phyloP scores from a whole-genome alignment of 306 rosid genomes.

The Crataegus laevigata region DNA sequence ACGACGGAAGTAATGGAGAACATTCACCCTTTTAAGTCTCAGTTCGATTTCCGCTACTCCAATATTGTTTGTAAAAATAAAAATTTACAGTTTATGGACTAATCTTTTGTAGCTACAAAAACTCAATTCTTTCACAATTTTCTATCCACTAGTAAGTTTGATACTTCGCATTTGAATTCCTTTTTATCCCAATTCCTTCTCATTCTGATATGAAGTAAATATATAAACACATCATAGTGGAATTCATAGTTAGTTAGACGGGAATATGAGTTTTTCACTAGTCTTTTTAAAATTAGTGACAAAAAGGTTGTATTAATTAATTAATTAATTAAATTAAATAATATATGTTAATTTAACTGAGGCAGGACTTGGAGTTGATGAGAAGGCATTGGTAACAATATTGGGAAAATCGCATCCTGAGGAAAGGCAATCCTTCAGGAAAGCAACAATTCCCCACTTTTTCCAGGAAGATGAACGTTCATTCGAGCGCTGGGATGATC shows the following conservation, averaged over 20 bases:
- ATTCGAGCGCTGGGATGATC: conserved; percentile 71
- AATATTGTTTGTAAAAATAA: background rate
- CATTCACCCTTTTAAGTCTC: too few relatives aligned
- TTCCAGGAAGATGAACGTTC: conserved; percentile 67
- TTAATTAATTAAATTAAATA: background rate
- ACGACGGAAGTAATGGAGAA: too few relatives aligned
- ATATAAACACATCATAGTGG: background rate
- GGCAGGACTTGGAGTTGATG: conserved; percentile 90
- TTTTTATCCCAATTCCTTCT: background rate
- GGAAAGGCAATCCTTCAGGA: conserved; percentile 55
- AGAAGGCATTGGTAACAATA: conserved; percentile 45
- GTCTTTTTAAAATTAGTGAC: background rate
- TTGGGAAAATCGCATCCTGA: conserved; percentile 70
- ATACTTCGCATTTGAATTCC: background rate
- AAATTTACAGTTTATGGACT: background rate
- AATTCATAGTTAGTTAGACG: background rate
- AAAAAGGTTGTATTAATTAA: background rate
- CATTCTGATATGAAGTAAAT: background rate
- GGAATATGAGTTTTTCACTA: background rate
- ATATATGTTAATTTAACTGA: background rate
- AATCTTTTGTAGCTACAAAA: background rate
- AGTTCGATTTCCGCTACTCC: background rate
- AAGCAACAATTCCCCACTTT: conserved; percentile 34
- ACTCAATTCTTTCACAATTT: background rate
- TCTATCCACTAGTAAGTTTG: background rate